Conservation (phyloP, 257 asterid genomes). For the Craterostigma plantagineum region DNA sequence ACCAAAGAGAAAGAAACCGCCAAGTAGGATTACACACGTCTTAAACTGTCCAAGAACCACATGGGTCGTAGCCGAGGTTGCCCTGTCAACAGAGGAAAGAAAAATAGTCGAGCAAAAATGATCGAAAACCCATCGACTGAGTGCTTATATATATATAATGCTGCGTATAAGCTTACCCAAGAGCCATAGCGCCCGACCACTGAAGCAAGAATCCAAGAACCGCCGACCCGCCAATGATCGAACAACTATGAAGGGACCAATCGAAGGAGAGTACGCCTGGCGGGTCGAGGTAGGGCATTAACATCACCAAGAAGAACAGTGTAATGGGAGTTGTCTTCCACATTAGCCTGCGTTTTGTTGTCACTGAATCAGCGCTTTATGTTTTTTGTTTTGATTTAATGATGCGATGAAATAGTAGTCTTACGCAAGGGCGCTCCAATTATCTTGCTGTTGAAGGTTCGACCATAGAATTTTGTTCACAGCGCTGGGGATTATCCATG, state of each 20-base stretch:
- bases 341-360: conserved; percentile 58
- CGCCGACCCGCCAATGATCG: conserved; percentile 62
- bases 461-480: conserved; percentile 87
- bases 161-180: conserved; percentile 36
- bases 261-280: conserved; percentile 69
- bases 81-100: conserved; percentile 23
- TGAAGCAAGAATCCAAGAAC: conserved; percentile 93
- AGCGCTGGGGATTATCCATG: conserved; percentile 94
- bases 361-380: background rate
- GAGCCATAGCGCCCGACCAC: conserved; percentile 98
- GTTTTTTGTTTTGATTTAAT: conserved; percentile 2
- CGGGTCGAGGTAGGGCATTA: conserved; percentile 95
- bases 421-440: conserved; percentile 95
- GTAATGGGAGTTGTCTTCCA: conserved; percentile 98
- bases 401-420: conserved; percentile 8
- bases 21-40: conserved; percentile 82
- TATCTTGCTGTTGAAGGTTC: conserved; percentile 87
- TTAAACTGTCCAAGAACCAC: conserved; percentile 97
- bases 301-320: conserved; percentile 63
- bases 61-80: conserved; percentile 92
- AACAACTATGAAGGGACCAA: conserved; percentile 45
- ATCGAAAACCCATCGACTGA: background rate
- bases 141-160: too few relatives aligned
- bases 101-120: background rate
- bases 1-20: conserved; percentile 71